Base-by-base conservation (phyloP, 352 stramenopile genomes). In the Globisporangium ultimum region DNA sequence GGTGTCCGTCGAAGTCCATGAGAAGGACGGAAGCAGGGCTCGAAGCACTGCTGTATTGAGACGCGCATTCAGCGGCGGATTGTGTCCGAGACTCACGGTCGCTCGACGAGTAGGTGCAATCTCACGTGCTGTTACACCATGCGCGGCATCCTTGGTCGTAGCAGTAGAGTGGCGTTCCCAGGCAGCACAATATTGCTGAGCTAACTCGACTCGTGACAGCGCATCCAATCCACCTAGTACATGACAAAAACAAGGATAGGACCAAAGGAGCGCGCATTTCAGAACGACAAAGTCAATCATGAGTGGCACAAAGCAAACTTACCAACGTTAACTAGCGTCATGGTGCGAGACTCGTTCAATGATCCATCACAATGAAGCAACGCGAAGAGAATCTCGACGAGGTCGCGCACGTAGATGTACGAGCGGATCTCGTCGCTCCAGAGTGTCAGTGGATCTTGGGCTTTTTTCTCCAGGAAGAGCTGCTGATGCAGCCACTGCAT, bases 381-480 rank as follows among this genome's bases (percentile, higher is more conserved):
- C 49, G 38, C 42, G 53, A 78, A 68, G 18, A 87, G 24, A 21
- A 87, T 54, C 1, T 54, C 28, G 10, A 68, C 67, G n/a, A 89
- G 66, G 53, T 89, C 77, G 8, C 66, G 48, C 28, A 88, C 66
- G 55, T 72, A 82, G 22, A 88, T 58, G 46, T 82, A 89, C 22
- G 80, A 89, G 15, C 80, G 75, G 58, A 84, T 64, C 61, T 89
- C 80, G 58, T 89, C 80, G 48, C 58, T 72, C 80, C 80, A 89
- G 18, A 89, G 60, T 10, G 65, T 63, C 14, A 89, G 60, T 0
- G 72, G 66, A 9, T 60, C 36, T 24, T 50, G n/a, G 8, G 18
- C 11, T 5, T 15, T 14, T 8, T 24, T 52, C 0, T 54, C 32
- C 0, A 40, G 34, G 32, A 83, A 72, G 42, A 89, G 69, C 50